These are phyloP conservation scores for Entomortierella lignicola DNA, from an alignment of 192 early-diverging fungal species.

Conservation along the genomic window DNA sequence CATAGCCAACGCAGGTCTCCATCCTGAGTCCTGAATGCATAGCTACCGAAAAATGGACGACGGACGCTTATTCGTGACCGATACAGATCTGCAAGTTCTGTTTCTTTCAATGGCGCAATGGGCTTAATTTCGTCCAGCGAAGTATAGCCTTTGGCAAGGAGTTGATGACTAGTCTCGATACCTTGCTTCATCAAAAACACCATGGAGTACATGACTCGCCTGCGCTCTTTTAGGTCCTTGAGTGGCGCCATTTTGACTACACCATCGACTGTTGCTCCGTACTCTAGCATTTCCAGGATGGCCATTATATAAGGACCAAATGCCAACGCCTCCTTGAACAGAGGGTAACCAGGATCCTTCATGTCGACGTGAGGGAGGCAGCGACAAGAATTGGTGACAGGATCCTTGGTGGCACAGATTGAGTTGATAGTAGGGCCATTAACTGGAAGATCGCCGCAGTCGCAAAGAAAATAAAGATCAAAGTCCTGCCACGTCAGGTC, in stretches of 20 bases:
- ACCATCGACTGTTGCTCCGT: conserved; percentile 16
- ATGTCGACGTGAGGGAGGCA: conserved; percentile 10
- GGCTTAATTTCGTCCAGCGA: conserved; percentile 22
- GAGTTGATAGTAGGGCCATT: background rate
- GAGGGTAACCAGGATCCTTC: background rate
- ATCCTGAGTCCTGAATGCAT: conserved; percentile 5
- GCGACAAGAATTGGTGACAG: background rate
- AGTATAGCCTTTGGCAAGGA: conserved; percentile 8
- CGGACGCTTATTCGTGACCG: background rate
- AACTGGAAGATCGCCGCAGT: conserved; percentile 26
- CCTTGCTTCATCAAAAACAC: conserved; percentile 30
- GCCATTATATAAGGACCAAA: conserved; percentile 33
- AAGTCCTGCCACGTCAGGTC: conserved; percentile 29
- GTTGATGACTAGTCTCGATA: conserved; percentile 21
- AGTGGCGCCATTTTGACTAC: conserved; percentile 1
- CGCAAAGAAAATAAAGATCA: conserved; percentile 30
- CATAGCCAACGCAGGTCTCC: conserved; percentile 39
- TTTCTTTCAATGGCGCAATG: conserved; percentile 13
- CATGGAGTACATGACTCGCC: conserved; percentile 22
- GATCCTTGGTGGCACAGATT: background rate
- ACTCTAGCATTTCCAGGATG: conserved; percentile 43
- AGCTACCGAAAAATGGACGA: background rate
- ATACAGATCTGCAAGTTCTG: conserved; percentile 15
- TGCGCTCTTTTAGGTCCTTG: conserved; percentile 5
- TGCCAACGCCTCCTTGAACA: conserved; percentile 1